Conservation (phyloP, 129 eudicot genomes). For the Sambucus nigra region DNA sequence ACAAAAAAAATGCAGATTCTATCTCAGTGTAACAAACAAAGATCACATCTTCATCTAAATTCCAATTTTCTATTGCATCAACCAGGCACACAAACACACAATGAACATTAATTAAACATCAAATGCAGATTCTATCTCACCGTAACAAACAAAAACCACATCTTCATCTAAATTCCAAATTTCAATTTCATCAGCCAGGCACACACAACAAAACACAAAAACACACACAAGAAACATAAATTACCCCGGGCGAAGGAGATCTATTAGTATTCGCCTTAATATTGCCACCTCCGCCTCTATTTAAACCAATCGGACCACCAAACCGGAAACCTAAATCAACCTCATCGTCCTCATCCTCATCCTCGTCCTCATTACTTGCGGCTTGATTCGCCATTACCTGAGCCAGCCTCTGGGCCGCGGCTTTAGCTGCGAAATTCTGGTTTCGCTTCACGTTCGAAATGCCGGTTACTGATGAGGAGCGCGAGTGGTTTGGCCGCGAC, state of each 20-base stretch:
- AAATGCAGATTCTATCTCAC: background rate
- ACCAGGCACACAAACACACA: too few relatives aligned
- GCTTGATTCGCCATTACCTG: slow-evolving; percentile 95
- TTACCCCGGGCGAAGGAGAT: slow-evolving; percentile 70
- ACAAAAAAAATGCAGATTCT: too few relatives aligned
- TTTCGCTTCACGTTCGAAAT: slow-evolving; percentile 78
- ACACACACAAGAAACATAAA: background rate
- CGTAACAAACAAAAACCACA: too few relatives aligned
- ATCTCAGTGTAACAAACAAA: too few relatives aligned
- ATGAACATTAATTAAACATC: background rate
- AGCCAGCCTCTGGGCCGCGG: slow-evolving; percentile 97
- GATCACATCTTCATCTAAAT: too few relatives aligned
- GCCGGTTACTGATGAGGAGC: slow-evolving; percentile 60
- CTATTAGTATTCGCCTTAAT: slow-evolving; percentile 30
- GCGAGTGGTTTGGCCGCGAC: slow-evolving; percentile 40
- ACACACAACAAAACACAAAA: slow-evolving; percentile 8
- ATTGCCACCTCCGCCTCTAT: slow-evolving; percentile 4
- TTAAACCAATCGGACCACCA: slow-evolving; percentile 29
- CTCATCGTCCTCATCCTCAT: slow-evolving; percentile 34
- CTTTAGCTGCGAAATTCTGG: slow-evolving; percentile 91
- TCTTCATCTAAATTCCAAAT: too few relatives aligned
- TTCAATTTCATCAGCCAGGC: too few relatives aligned
- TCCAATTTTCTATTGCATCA: too few relatives aligned
- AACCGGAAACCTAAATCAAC: slow-evolving; percentile 57
- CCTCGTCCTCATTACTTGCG: slow-evolving; percentile 51